A percentile compares a stretch with the other conserved stretches of the same genome.
phyloP scores from a whole-genome alignment of 31 red algal genomes.

The Porphyra umbilicalis region DNA sequence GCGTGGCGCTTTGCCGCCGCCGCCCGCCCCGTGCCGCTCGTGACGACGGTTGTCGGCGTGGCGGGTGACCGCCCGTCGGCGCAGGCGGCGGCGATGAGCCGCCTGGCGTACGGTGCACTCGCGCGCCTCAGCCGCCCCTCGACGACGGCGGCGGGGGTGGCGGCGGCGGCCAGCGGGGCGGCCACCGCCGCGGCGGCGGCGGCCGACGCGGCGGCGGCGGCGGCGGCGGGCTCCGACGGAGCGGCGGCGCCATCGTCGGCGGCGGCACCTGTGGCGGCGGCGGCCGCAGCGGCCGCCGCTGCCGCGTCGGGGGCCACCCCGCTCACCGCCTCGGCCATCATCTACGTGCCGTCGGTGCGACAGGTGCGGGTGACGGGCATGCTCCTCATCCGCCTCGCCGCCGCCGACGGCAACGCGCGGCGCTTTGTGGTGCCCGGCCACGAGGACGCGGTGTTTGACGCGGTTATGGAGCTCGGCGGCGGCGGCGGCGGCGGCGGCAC shows the following conservation, averaged over 20 bases:
- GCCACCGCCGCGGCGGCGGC: conserved; percentile 52
- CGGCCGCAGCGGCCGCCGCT: neutral
- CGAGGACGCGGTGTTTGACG: neutral
- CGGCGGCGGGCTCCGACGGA: conserved; percentile 28
- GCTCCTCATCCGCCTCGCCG: conserved; percentile 15
- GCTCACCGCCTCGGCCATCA: neutral
- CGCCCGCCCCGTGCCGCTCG: conserved; percentile 46
- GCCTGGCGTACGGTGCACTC: conserved; percentile 43
- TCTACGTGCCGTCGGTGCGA: neutral
- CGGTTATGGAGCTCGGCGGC: conserved; percentile 6
- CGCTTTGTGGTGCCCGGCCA: neutral
- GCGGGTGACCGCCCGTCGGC: conserved; percentile 51
- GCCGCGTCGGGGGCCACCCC: neutral
- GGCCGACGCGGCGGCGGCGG: conserved; percentile 34
- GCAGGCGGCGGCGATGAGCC: conserved; percentile 59
- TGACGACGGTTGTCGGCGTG: conserved; percentile 51
- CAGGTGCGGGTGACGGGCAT: conserved; percentile 11
- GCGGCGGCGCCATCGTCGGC: conserved; percentile 32
- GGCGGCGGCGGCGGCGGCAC: neutral
- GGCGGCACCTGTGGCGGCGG: neutral
- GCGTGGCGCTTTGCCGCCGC: conserved; percentile 34
- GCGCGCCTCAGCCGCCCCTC: conserved; percentile 3
- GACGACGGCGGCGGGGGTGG: neutral
- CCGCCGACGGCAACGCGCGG: conserved; percentile 16
- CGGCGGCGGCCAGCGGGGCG: conserved; percentile 30